Base-by-base conservation (phyloP, 495 filamentous ascomycete genomes). In the Lophium mytilinum region DNA sequence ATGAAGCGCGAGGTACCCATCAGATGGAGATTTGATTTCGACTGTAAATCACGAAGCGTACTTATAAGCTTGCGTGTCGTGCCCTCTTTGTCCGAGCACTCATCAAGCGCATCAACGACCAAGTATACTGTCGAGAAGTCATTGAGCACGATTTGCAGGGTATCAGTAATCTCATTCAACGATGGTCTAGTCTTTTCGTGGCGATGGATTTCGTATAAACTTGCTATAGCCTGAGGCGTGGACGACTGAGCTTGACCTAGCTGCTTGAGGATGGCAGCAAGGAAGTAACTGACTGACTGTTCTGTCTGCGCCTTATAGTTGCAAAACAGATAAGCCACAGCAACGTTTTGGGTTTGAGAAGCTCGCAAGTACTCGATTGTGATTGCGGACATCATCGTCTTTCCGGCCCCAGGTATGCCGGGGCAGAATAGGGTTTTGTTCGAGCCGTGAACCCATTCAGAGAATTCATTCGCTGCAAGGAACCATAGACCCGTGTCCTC, bases 41-140 rank as follows among this genome's bases (percentile, higher is more conserved):
- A 53, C 30, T 71, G 71, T 14, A 73, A 47, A 4, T 51, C 60
- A 36, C 63, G 66, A 14, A 76, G 55, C 18, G 62, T 61, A 17
- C 55, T 56, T n/a, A 72, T 52, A 53, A 74, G 62, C 12, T 47
- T 3, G 15, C 43, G 18, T 5, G 17, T 4, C 14, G 39, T 42
- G 61, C 64, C 66, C 53, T 71, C 55, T 30, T 63, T 47, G 18
- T 50, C 55, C 47, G 50, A 34, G 39, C 69, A 72, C 57, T 78
- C 75, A 58, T 78, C 74, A 8, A 78, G 62, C 21, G 73, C 75
- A 56, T 78, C 75, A 14, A 79, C 53, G n/a, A 80, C 56, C 39
- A 79, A 62, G 56, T 70, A 75, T 15, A 68, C 58, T 50, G 48
- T 60, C 8, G 65, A 66, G 51, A 62, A 70, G 8, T 35, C 39